Evolutionary conservation across 352 stramenopile species (phyloP), one percentile per base, ranked within the genome.

Genomic region (Phytopythium montanum): DNA sequence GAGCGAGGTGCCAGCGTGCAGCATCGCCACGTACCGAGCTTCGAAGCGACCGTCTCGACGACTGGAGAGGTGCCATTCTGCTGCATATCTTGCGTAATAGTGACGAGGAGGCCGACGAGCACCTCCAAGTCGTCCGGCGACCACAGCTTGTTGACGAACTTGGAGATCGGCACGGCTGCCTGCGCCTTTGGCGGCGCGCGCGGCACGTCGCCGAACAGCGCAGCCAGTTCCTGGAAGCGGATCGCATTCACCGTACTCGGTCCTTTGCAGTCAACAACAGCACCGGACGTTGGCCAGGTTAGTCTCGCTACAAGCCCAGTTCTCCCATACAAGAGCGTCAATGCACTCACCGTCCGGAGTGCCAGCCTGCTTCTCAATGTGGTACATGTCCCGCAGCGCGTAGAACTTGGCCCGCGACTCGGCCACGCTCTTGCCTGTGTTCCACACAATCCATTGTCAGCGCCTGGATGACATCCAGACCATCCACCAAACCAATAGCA

Each of bases 381-480:
- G n/a, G 59, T 83, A 89, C 29, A 93, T 62, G 2, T 90, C 78
- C 10, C 79, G 77, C 26, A 90, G 64, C 39, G 78, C 64, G 56
- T 91, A 90, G 50, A 94, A 92, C 64, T 94, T 94, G 58, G 48
- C 72, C 38, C 73, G 76, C 4, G 79, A 75, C 26, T 94, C 78
- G 7, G 65, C 69, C 18, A 89, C 68, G 10, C 74, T 84, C 60
- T 87, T 89, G 21, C 75, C 77, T 87, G 21, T 5, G 10, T 14
- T 13, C 5, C 16, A 50, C 25, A 46, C 16, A 39, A 29, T 19
- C 14, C 46, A 29, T 12, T 10, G 14, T 31, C 39, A 26, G 34
- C 16, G 5, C 38, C 49, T 14, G 21, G 5, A 3, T 21, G 59
- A 19, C 9, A 19, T 23, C 25, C 25, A 16, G 18, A 56, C n/a